Evolutionary conservation across 2,329 filamentous ascomycete genomes (phyloP).

Genomic region (Fusarium sublunatum): DNA sequence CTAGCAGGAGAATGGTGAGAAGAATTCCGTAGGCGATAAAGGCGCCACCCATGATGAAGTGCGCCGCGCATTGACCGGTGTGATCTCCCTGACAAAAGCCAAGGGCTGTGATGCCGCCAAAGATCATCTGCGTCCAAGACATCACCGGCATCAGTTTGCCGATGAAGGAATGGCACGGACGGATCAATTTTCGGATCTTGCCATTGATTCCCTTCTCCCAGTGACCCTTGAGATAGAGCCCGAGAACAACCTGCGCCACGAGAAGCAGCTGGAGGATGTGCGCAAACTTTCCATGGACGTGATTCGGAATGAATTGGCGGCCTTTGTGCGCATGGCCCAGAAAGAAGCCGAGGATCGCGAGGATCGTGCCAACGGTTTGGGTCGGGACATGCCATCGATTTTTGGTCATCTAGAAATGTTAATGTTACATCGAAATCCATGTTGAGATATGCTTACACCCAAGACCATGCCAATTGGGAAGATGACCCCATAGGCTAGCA

Average conservation of each 20-base stretch:
- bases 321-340: slow-evolving; percentile 92
- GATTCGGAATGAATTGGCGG: slow-evolving; percentile 79
- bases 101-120: slow-evolving; percentile 90
- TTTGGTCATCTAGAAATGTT: slow-evolving; percentile 75
- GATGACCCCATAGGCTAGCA: slow-evolving; percentile 87
- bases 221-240: slow-evolving; percentile 89
- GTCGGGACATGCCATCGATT: slow-evolving; percentile 95
- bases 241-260: slow-evolving; percentile 79
- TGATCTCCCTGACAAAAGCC: slow-evolving; percentile 96
- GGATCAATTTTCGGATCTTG: slow-evolving; percentile 77
- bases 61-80: slow-evolving; percentile 89
- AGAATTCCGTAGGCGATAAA: slow-evolving; percentile 95
- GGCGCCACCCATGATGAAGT: slow-evolving; percentile 98
- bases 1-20: slow-evolving; percentile 85
- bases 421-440: slow-evolving; percentile 1
- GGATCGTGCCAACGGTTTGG: slow-evolving; percentile 77
- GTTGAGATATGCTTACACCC: slow-evolving; percentile 69
- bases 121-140: slow-evolving; percentile 93
- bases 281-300: slow-evolving; percentile 85
- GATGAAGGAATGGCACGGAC: slow-evolving; percentile 79
- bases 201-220: slow-evolving; percentile 86
- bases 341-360: slow-evolving; percentile 88
- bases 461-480: slow-evolving; percentile 97
- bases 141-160: slow-evolving; percentile 89
- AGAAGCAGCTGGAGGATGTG: slow-evolving; percentile 84